A percentile compares a stretch with the other conserved stretches of the same genome.
These are phyloP conservation scores for Cytospora chrysosperma DNA, from an alignment of 2,329 filamentous ascomycete genomes.

Conservation along the genomic window DNA sequence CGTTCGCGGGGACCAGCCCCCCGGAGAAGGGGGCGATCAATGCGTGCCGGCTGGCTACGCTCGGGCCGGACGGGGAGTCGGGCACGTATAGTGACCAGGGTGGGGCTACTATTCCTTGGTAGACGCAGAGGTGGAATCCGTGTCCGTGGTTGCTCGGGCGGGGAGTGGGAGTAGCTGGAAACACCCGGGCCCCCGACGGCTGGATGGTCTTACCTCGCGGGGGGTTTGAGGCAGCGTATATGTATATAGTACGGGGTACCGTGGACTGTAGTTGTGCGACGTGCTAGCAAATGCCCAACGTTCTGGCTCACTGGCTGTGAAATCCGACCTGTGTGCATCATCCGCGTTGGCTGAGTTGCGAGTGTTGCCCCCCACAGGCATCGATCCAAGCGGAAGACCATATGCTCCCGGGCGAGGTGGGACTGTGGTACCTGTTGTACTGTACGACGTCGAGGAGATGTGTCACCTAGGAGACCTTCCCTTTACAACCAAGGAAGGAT, in stretches of 20 bases:
- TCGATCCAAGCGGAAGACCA: neutral
- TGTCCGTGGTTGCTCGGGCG: too few relatives aligned
- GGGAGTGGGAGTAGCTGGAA: too few relatives aligned
- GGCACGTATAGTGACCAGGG: conserved; percentile 27
- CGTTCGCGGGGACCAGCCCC: conserved; percentile 19
- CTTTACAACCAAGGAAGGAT: neutral
- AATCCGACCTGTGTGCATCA: neutral
- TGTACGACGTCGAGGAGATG: neutral
- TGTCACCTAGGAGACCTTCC: neutral
- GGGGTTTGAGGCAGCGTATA: neutral
- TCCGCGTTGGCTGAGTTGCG: neutral
- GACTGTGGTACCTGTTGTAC: neutral
- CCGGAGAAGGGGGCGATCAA: conserved; percentile 28
- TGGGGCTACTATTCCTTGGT: conserved; percentile 26
- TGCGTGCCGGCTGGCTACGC: conserved; percentile 29
- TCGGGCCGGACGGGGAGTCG: conserved; percentile 28
- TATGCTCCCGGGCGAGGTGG: neutral
- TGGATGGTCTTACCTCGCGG: neutral
- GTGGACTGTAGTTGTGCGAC: neutral
- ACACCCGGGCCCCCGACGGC: neutral
- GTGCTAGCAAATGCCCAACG: neutral
- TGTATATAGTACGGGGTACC: neutral
- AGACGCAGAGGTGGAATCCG: neutral
- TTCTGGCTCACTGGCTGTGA: neutral
- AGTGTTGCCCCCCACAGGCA: neutral